A percentile compares a stretch with the other conserved stretches of the same genome.
Conservation (phyloP, 2,329 filamentous ascomycete genomes). For the Cordyceps cateniannulata region DNA sequence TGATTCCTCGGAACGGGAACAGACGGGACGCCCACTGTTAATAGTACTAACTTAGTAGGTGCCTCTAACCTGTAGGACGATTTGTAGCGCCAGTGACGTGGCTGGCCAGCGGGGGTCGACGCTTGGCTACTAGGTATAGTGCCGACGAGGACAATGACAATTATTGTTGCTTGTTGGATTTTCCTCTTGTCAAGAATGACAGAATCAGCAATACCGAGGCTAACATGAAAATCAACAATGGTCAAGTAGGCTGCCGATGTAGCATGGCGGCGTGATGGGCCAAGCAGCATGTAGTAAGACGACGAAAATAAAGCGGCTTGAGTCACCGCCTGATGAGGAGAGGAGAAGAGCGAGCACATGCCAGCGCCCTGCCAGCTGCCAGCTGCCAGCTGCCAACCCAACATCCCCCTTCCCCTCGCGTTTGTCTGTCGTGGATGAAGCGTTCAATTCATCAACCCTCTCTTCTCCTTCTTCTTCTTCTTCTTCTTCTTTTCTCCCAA, state of each 20-base stretch:
- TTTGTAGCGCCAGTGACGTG: not conserved
- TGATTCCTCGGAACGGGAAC: not conserved
- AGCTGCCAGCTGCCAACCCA: conserved; percentile 6
- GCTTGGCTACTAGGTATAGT: too few relatives aligned
- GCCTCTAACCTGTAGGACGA: too few relatives aligned
- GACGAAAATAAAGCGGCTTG: conserved; percentile 13
- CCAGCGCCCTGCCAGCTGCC: not conserved
- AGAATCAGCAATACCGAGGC: not conserved
- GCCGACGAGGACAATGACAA: too few relatives aligned
- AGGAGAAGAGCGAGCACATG: not conserved
- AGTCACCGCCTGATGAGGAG: not conserved
- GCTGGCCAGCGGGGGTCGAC: not conserved
- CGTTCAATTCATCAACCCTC: not conserved
- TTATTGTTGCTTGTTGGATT: too few relatives aligned
- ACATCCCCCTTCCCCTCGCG: not conserved
- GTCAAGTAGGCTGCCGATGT: not conserved
- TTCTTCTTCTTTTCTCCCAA: not conserved
- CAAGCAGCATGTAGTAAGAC: conserved; percentile 1
- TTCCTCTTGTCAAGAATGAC: not conserved
- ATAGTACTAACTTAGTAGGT: too few relatives aligned
- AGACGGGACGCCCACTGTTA: not conserved
- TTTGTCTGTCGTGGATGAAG: not conserved
- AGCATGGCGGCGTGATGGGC: not conserved
- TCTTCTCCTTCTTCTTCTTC: not conserved
- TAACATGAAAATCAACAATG: not conserved